Evolutionary conservation across 805 yeast species (phyloP).

Genomic region (Monosporozyma aerobia): DNA sequence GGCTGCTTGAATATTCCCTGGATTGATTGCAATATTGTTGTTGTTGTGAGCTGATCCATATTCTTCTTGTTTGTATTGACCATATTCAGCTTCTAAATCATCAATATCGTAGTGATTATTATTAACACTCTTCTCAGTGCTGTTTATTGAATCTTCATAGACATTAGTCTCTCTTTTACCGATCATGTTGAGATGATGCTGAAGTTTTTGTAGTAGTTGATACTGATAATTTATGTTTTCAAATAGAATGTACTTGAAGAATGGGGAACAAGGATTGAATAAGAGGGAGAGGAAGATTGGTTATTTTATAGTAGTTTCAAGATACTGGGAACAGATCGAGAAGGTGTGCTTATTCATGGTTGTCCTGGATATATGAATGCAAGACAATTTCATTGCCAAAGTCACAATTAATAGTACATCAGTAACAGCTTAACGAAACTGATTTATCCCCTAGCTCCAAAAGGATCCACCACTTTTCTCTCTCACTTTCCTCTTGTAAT

Average conservation of each 20-base stretch:
- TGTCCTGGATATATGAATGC: no score
- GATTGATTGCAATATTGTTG: background rate
- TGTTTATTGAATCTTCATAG: background rate
- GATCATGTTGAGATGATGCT: slow-evolving; percentile 3
- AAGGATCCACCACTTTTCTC: background rate
- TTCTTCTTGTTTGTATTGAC: slow-evolving; percentile 17
- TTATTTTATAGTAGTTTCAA: background rate
- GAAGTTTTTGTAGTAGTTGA: background rate
- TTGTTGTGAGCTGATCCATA: background rate
- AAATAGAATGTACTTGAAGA: background rate
- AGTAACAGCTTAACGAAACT: background rate
- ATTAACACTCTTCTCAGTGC: background rate
- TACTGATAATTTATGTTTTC: background rate
- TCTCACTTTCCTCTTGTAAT: background rate
- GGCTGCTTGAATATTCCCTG: background rate
- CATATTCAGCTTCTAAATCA: slow-evolving; percentile 24
- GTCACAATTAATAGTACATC: background rate
- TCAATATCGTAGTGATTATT: slow-evolving; percentile 11
- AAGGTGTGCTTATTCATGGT: background rate
- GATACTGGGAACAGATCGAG: background rate
- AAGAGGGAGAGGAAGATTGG: background rate
- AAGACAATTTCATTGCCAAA: background rate
- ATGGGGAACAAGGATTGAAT: background rate
- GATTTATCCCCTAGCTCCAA: background rate
- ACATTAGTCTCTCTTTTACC: slow-evolving; percentile 2